Conservation (phyloP, 2,329 filamentous ascomycete genomes). For the Thelonectria discophora region DNA sequence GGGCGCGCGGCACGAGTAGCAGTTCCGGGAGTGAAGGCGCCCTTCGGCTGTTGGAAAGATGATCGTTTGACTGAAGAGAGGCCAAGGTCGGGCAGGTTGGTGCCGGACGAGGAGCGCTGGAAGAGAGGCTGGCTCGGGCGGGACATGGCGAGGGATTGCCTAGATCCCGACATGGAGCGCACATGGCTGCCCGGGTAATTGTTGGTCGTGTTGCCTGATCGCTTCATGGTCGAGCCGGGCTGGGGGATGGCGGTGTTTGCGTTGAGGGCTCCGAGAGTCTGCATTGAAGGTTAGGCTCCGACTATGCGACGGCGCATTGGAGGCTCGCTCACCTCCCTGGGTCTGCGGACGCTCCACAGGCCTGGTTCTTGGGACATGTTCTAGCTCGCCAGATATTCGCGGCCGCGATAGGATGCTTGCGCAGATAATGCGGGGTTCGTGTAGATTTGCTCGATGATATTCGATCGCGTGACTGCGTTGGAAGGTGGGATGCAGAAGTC, state of each 20-base stretch:
- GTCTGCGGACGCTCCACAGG: constrained; percentile 90
- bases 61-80: constrained; percentile 86
- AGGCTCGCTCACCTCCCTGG: constrained; percentile 79
- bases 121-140: constrained; percentile 89
- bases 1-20: constrained; percentile 47
- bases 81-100: constrained; percentile 80
- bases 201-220: constrained; percentile 73
- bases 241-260: constrained; percentile 88
- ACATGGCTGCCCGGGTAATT: constrained; percentile 74
- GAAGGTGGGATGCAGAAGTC: constrained; percentile 36
- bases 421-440: constrained; percentile 17
- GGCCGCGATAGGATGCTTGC: constrained; percentile 28
- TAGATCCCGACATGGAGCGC: constrained; percentile 83
- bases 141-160: constrained; percentile 84
- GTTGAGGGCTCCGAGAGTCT: constrained; percentile 89
- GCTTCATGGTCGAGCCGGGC: constrained; percentile 92
- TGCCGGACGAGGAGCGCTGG: constrained; percentile 82
- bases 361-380: constrained; percentile 87
- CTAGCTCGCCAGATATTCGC: constrained; percentile 23
- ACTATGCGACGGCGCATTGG: constrained; percentile 32
- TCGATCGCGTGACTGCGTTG: constrained; percentile 28
- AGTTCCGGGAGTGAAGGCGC: constrained; percentile 67
- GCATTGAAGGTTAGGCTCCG: constrained; percentile 37
- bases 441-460: constrained; percentile 1
- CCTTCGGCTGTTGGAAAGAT: constrained; percentile 81